phyloP scores from a whole-genome alignment of 306 rosid species.

The Dicorynia guianensis region DNA sequence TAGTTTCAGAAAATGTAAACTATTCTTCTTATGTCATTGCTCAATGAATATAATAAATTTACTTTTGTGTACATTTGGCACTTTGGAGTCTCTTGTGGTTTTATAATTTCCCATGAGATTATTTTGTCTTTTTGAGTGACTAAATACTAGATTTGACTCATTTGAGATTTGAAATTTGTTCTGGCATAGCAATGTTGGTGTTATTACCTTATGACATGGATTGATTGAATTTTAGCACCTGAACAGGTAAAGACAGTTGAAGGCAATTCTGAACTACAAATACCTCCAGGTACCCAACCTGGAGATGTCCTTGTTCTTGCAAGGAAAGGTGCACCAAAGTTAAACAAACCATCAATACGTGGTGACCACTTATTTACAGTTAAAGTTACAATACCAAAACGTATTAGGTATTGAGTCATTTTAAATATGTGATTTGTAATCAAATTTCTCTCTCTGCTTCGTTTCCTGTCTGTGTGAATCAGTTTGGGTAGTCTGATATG shows the following conservation, averaged over 20 bases:
- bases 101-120: too few relatives aligned
- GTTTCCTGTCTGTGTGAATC: slow-evolving; percentile 27
- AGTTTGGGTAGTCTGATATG: slow-evolving; percentile 29
- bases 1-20: too few relatives aligned
- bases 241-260: slow-evolving; percentile 90
- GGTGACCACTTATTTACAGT: slow-evolving; percentile 93
- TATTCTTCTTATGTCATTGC: too few relatives aligned
- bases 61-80: background rate
- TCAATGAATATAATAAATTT: background rate
- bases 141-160: background rate
- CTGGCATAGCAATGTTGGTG: background rate
- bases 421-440: slow-evolving; percentile 29
- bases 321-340: slow-evolving; percentile 90
- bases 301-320: slow-evolving; percentile 86
- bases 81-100: background rate
- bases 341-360: slow-evolving; percentile 88
- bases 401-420: slow-evolving; percentile 68
- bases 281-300: slow-evolving; percentile 94
- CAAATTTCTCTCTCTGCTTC: slow-evolving; percentile 19
- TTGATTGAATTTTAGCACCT: slow-evolving; percentile 41
- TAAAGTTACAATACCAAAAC: slow-evolving; percentile 87
- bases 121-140: too few relatives aligned
- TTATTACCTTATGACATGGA: slow-evolving; percentile 25
- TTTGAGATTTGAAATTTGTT: background rate
- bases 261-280: slow-evolving; percentile 75